A percentile compares a stretch with the other conserved stretches of the same genome.
phyloP scores from a whole-genome alignment of 345 rosid genomes.

The Aethionema arabicum region DNA sequence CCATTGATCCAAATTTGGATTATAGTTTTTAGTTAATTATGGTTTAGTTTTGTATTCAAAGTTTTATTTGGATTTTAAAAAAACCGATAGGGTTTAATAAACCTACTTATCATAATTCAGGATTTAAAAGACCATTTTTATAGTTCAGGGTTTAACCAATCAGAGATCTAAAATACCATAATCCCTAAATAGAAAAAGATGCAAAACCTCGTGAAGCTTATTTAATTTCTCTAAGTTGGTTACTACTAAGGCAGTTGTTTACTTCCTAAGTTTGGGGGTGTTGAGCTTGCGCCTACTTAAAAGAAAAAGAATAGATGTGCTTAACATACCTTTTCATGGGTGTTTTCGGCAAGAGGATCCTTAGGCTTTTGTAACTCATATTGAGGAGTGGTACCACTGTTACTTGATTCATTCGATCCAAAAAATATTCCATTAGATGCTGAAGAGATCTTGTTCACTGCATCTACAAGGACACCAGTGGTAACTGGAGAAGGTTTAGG shows the following conservation, averaged over 20 bases:
- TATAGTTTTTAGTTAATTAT: too few species aligned
- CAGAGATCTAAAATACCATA: neutral
- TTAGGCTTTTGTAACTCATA: constrained; percentile 36
- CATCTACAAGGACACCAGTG: constrained; percentile 34
- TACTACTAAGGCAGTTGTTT: neutral
- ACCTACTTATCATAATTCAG: too few species aligned
- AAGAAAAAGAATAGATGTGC: constrained; percentile 5
- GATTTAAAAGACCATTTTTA: too few species aligned
- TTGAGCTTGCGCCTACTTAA: neutral
- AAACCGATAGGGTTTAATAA: too few species aligned
- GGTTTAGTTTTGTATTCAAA: too few species aligned
- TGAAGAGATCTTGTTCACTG: constrained; percentile 32
- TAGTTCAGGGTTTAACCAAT: too few species aligned
- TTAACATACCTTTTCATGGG: constrained; percentile 44
- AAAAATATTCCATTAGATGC: constrained; percentile 34
- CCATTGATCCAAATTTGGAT: neutral
- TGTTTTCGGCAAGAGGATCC: constrained; percentile 36
- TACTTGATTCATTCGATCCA: constrained; percentile 25
- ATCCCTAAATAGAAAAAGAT: neutral
- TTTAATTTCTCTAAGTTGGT: too few species aligned
- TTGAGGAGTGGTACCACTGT: constrained; percentile 36
- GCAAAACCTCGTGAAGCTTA: neutral
- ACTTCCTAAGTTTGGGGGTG: constrained; percentile 2
- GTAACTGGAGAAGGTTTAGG: constrained; percentile 38
- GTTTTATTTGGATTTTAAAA: too few species aligned